Base-by-base conservation (phyloP, 129 eudicot genomes). In the Helianthus tuberosus region DNA sequence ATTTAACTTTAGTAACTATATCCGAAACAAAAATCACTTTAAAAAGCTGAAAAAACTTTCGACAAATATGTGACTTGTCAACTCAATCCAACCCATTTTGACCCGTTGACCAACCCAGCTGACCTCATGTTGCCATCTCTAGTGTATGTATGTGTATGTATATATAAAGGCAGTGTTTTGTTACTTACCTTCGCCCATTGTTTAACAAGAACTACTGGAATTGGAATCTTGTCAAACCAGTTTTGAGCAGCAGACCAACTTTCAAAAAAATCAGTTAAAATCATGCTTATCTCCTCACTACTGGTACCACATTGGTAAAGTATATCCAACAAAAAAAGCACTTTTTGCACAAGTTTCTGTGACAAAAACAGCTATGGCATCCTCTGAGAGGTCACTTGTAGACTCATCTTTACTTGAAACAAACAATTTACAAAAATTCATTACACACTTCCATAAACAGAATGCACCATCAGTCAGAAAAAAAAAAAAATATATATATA, bases 171-270 rank as follows among this genome's bases (percentile, higher is more conserved):
- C 15, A 8, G 43, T 41, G 14, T 11, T 39, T 64, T 46, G 43
- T 72, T 76, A 90, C 93, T 72, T 74, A 91, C 99, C 97, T 88
- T 94, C 69, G 88, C 96, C 96, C 96, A 94, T 62, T 78, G 88
- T 69, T 89, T 88, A 71, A 94, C 81, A 72, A 94, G 69, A 75
- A 83, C 73, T 38, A 16, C 71, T 7, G 99, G 97, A 62, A 76
- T 43, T 20, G 96, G 86, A 68, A 94, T 82, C 72, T 64, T 68
- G 62, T 75, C 79, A 51, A 83, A 85, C 76, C 87, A 54, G 77
- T 48, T 79, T 71, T 89, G 83, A 55, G 93, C 91, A 81, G 54
- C 77, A 64, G 82, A 87, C 99, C 99, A 94, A 60, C 84, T 84
- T 80, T 63, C 72, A 59, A 94, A 88, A 84, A 75, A 63, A 75